phyloP scores from a whole-genome alignment of 129 eudicot genomes.

The Kitagawia praeruptora region DNA sequence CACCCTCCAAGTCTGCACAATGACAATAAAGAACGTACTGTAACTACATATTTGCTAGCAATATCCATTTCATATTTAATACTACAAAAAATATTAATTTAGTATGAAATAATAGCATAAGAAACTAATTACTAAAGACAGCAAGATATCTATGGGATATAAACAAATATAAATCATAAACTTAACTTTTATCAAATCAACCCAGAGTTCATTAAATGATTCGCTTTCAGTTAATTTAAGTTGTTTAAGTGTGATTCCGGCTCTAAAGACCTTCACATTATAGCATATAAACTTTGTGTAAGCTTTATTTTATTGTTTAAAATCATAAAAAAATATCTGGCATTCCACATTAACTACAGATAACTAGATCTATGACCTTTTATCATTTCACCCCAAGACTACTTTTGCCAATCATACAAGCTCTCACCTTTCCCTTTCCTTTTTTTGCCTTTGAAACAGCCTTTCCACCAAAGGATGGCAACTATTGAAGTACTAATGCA shows the following conservation, averaged over 20 bases:
- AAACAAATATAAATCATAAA: not conserved
- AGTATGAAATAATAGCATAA: not conserved
- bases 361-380: not conserved
- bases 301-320: not conserved
- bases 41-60: not conserved
- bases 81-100: no score
- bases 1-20: slow-evolving; percentile 50
- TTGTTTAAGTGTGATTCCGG: not conserved
- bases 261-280: not conserved
- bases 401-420: not conserved
- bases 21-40: not conserved
- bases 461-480: slow-evolving; percentile 34
- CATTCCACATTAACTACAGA: not conserved
- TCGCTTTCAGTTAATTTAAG: not conserved
- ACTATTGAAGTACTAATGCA: slow-evolving; percentile 9
- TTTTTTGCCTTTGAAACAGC: slow-evolving; percentile 19
- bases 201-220: not conserved
- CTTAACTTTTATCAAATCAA: not conserved
- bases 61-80: not conserved
- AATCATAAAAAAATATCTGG: not conserved
- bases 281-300: not conserved
- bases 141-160: not conserved
- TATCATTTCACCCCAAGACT: not conserved
- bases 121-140: not conserved
- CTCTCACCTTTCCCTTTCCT: slow-evolving; percentile 23